Evolutionary conservation across 352 stramenopile species (phyloP).

Genomic region (Blastocystis sp.): DNA sequence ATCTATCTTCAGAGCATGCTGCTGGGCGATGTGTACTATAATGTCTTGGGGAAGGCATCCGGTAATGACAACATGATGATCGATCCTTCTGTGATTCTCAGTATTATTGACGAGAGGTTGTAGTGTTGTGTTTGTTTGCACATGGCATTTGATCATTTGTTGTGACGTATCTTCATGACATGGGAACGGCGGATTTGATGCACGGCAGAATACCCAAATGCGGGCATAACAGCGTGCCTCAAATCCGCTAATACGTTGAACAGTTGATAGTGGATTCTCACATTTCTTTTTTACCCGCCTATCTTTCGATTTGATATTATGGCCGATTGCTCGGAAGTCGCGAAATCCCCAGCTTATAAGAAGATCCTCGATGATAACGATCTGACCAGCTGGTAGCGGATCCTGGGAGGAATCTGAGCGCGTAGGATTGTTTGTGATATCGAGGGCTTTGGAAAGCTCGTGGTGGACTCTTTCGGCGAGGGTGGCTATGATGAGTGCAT

Average conservation of each 20-base stretch:
- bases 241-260: slow-evolving; percentile 63
- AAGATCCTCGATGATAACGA: slow-evolving; percentile 65
- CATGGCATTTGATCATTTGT: neutral
- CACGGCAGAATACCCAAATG: neutral
- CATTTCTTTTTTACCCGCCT: slow-evolving; percentile 33
- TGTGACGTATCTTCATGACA: too few relatives aligned
- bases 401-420: neutral
- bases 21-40: slow-evolving; percentile 47
- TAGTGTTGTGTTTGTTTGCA: neutral
- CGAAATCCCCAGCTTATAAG: slow-evolving; percentile 50
- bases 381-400: slow-evolving; percentile 55
- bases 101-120: neutral
- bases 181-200: slow-evolving; percentile 45
- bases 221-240: neutral
- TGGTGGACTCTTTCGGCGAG: slow-evolving; percentile 53
- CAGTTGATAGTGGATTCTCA: neutral
- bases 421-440: slow-evolving; percentile 65
- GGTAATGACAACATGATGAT: neutral
- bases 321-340: slow-evolving; percentile 32
- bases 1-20: slow-evolving; percentile 36
- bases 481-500: slow-evolving; percentile 68
- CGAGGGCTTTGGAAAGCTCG: slow-evolving; percentile 37
- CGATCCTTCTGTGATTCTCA: neutral
- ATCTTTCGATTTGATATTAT: neutral
- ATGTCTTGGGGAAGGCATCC: neutral